phyloP scores from a whole-genome alignment of 495 filamentous ascomycete species.

The Tricharina praecox region DNA sequence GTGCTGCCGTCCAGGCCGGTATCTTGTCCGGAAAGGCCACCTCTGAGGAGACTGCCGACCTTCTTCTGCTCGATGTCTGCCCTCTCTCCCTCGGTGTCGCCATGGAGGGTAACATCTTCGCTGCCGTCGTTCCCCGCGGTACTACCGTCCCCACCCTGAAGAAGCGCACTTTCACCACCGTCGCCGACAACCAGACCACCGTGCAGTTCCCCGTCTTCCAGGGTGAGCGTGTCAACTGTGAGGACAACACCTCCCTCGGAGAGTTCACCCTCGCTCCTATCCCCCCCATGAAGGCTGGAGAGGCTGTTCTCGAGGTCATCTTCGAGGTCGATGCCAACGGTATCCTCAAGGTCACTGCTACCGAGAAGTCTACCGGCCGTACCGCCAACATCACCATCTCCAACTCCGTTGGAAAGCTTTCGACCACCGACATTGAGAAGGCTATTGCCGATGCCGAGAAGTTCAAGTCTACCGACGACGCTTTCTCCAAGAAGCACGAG shows the following conservation, averaged over 20 bases:
- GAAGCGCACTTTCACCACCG: conserved; percentile 94
- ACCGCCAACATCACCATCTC: conserved; percentile 99
- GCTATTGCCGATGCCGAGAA: conserved; percentile 95
- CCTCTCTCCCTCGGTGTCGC: conserved; percentile 97
- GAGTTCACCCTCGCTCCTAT: conserved; percentile 98
- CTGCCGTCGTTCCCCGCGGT: conserved; percentile 79
- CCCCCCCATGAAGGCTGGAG: conserved; percentile 91
- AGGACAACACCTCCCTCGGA: conserved; percentile 96
- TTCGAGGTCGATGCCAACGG: conserved; percentile 99
- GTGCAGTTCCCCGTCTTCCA: conserved; percentile 97
- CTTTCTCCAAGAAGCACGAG: conserved; percentile 98
- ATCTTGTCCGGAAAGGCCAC: conserved; percentile 95
- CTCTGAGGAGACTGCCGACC: conserved; percentile 85
- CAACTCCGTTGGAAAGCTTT: conserved; percentile 98
- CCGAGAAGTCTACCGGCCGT: conserved; percentile 96
- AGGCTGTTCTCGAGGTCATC: conserved; percentile 92
- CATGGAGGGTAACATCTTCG: conserved; percentile 99
- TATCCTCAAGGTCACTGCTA: conserved; percentile 99
- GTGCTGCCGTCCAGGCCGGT: conserved; percentile 95
- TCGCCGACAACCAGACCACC: conserved; percentile 88
- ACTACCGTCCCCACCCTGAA: conserved; percentile 85
- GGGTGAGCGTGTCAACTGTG: conserved; percentile 98
- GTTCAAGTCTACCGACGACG: conserved; percentile 96
- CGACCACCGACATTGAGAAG: conserved; percentile 82
- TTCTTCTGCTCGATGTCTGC: conserved; percentile 89